phyloP scores from a whole-genome alignment of 306 rosid species.

The Casuarina glauca region DNA sequence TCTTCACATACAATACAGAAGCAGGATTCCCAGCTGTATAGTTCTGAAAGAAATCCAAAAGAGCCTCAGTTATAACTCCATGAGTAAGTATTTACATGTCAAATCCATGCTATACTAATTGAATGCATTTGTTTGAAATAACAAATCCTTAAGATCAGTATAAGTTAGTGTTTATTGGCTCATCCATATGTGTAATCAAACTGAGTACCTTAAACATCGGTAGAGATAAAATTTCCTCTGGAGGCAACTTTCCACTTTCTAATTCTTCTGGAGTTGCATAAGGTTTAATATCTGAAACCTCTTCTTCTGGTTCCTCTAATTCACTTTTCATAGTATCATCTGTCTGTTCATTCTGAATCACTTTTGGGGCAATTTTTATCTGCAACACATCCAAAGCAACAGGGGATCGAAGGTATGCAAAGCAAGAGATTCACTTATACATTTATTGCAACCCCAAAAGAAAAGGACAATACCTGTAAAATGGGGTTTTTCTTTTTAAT shows the following conservation, averaged over 20 bases:
- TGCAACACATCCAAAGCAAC: slow-evolving; percentile 40
- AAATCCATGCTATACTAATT: slow-evolving; percentile 8
- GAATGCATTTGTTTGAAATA: background rate
- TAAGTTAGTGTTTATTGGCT: background rate
- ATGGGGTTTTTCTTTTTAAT: slow-evolving; percentile 78
- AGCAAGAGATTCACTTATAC: slow-evolving; percentile 14
- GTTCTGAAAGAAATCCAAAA: slow-evolving; percentile 62
- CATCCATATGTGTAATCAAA: background rate
- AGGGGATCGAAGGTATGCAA: slow-evolving; percentile 17
- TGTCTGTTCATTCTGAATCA: slow-evolving; percentile 43
- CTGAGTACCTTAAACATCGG: slow-evolving; percentile 89
- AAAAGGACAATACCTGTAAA: slow-evolving; percentile 49
- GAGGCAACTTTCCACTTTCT: slow-evolving; percentile 76
- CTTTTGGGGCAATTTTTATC: slow-evolving; percentile 75
- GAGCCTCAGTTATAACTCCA: slow-evolving; percentile 16
- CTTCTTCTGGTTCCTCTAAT: slow-evolving; percentile 51
- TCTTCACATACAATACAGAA: slow-evolving; percentile 84
- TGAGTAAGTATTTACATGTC: slow-evolving; percentile 16
- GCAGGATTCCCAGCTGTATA: slow-evolving; percentile 84
- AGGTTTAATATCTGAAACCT: slow-evolving; percentile 45
- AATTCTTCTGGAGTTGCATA: slow-evolving; percentile 70
- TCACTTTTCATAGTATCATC: slow-evolving; percentile 46
- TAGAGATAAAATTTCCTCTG: slow-evolving; percentile 85
- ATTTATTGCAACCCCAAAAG: slow-evolving; percentile 18
- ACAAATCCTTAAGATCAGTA: background rate